Evolutionary conservation across 208 protist species (phyloP).

Genomic region (Acanthamoeba royreba): DNA sequence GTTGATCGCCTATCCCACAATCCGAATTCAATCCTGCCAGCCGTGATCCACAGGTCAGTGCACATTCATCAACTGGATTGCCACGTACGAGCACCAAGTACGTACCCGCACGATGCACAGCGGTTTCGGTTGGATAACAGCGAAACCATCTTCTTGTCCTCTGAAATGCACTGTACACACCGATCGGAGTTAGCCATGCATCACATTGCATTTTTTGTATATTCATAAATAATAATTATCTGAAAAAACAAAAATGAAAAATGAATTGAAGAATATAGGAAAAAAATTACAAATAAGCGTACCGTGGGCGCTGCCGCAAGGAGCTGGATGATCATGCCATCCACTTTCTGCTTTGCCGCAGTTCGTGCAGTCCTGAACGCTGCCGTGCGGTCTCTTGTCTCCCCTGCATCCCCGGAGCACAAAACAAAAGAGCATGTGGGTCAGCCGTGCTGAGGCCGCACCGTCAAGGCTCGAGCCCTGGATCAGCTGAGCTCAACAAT

Average conservation of each 20-base stretch:
- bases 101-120: not conserved
- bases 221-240: too few species aligned
- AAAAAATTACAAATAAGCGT: too few species aligned
- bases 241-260: too few species aligned
- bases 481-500: not conserved
- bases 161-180: not conserved
- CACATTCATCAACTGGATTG: too few species aligned
- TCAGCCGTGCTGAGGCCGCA: not conserved
- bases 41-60: not conserved
- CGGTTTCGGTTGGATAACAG: not conserved
- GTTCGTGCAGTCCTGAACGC: not conserved
- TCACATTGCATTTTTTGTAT: too few species aligned
- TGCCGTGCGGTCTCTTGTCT: not conserved
- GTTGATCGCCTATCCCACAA: not conserved
- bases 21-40: not conserved
- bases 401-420: not conserved
- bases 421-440: not conserved
- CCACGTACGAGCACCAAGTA: not conserved
- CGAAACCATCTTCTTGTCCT: not conserved
- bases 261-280: not conserved
- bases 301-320: not conserved
- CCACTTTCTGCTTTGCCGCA: not conserved
- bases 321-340: not conserved
- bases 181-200: not conserved
- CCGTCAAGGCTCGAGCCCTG: not conserved